phyloP scores from a whole-genome alignment of 768 basidiomycete species.

The Termitomyces sp. region DNA sequence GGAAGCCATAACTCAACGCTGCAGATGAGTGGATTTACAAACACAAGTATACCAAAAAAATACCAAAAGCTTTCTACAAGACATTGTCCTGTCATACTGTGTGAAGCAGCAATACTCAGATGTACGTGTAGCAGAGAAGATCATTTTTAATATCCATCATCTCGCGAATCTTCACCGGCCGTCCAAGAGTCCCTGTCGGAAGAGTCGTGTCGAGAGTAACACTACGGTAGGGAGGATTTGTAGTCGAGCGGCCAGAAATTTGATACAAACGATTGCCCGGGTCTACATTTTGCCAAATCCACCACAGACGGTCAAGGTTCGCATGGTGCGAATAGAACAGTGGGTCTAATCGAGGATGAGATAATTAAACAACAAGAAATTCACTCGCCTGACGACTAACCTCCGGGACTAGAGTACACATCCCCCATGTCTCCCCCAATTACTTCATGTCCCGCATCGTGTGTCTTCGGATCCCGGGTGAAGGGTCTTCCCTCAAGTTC shows the following conservation, averaged over 20 bases:
- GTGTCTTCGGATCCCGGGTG: conserved; percentile 22
- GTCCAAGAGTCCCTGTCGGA: not conserved
- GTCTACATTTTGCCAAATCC: conserved; percentile 30
- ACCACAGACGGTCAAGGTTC: conserved; percentile 38
- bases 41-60: too few species aligned
- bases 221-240: conserved; percentile 23
- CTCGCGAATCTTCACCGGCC: not conserved
- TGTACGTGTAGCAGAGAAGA: conserved; percentile 3
- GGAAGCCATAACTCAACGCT: too few species aligned
- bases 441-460: conserved; percentile 30
- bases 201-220: conserved; percentile 29
- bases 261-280: conserved; percentile 23
- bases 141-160: conserved; percentile 3
- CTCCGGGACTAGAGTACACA: conserved; percentile 34
- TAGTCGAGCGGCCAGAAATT: conserved; percentile 29
- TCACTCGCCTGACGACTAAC: conserved; percentile 17
- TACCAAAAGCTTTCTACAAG: too few species aligned
- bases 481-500: conserved; percentile 32
- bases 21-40: too few species aligned
- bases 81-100: too few species aligned
- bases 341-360: conserved; percentile 22
- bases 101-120: not conserved
- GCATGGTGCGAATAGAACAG: conserved; percentile 37
- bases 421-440: conserved; percentile 33
- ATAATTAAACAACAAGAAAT: not conserved